Conservation (phyloP, 805 yeast genomes). For the Brettanomyces custersianus region DNA sequence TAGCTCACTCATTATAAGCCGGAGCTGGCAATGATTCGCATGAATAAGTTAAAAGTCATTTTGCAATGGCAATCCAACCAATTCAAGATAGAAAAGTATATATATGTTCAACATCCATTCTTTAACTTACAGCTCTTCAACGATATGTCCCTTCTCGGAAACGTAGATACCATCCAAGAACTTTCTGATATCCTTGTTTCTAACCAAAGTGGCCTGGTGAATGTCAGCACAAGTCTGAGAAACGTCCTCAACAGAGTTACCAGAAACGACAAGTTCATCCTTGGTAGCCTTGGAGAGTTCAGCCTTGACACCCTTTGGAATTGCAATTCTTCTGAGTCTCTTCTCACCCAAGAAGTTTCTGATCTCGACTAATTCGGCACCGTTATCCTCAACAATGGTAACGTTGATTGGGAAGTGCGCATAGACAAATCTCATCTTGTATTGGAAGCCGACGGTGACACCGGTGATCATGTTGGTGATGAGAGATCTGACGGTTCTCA, state of each 20-base stretch:
- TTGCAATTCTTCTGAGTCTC: slow-evolving; percentile 82
- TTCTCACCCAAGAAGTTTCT: slow-evolving; percentile 99
- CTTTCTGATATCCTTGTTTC: slow-evolving; percentile 99
- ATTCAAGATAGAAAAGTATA: slow-evolving; percentile 1
- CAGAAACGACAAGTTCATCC: slow-evolving; percentile 88
- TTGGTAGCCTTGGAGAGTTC: slow-evolving; percentile 77
- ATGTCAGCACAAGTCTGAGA: slow-evolving; percentile 98
- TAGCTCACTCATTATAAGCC: slow-evolving; percentile 19
- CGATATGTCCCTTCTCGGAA: slow-evolving; percentile 87
- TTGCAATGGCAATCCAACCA: background rate
- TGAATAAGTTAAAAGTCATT: background rate
- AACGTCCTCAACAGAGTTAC: slow-evolving; percentile 95
- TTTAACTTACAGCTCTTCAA: slow-evolving; percentile 30
- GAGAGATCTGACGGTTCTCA: slow-evolving; percentile 96
- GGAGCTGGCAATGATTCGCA: slow-evolving; percentile 29
- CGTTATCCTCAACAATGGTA: slow-evolving; percentile 77
- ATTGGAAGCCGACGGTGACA: slow-evolving; percentile 98
- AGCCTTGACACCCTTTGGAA: slow-evolving; percentile 83
- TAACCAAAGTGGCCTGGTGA: slow-evolving; percentile 95
- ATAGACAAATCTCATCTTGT: slow-evolving; percentile 99
- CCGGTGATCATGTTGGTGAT: slow-evolving; percentile 92
- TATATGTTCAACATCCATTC: background rate
- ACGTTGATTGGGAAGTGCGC: slow-evolving; percentile 99
- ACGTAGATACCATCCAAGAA: slow-evolving; percentile 99
- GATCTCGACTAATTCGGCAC: slow-evolving; percentile 74